A percentile compares a stretch with the other conserved stretches of the same genome.
Evolutionary conservation across 768 basidiomycete species (phyloP).

Genomic region (Suillus spraguei): DNA sequence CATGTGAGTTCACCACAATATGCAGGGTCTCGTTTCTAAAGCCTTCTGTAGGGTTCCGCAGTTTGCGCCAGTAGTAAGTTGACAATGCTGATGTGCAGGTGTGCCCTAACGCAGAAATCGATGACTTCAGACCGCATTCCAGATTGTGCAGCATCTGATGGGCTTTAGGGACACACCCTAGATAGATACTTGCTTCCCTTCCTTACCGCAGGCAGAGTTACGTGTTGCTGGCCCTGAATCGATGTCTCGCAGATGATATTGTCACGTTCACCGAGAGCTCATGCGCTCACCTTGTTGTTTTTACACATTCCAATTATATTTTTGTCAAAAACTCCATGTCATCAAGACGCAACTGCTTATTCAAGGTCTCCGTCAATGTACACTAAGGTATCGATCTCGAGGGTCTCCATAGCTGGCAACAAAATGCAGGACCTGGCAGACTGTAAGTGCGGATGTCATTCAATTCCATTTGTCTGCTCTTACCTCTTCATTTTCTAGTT

Average conservation of each 20-base stretch:
- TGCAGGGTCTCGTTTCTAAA: background rate
- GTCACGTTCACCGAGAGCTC: background rate
- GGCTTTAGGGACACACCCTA: conserved; percentile 53
- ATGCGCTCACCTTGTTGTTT: background rate
- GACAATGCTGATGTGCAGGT: background rate
- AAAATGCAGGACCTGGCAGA: too few relatives aligned
- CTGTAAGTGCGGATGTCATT: too few relatives aligned
- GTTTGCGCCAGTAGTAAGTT: conserved; percentile 60
- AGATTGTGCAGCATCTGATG: conserved; percentile 64
- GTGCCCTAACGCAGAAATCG: background rate
- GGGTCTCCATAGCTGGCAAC: too few relatives aligned
- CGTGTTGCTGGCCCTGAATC: background rate
- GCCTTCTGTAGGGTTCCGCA: conserved; percentile 45
- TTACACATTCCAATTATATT: too few relatives aligned
- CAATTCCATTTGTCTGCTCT: too few relatives aligned
- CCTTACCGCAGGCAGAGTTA: background rate
- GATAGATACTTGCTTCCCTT: conserved; percentile 13
- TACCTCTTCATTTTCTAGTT: too few relatives aligned
- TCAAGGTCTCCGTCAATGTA: too few relatives aligned
- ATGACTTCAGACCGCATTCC: conserved; percentile 53
- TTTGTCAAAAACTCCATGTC: too few relatives aligned
- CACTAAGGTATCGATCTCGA: too few relatives aligned
- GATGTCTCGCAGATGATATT: background rate
- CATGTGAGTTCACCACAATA: conserved; percentile 41
- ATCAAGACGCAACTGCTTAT: too few relatives aligned